These are phyloP conservation scores for Cryptococcus sp. DNA, from an alignment of 1,284 basidiomycete genomes.

Conservation along the genomic window DNA sequence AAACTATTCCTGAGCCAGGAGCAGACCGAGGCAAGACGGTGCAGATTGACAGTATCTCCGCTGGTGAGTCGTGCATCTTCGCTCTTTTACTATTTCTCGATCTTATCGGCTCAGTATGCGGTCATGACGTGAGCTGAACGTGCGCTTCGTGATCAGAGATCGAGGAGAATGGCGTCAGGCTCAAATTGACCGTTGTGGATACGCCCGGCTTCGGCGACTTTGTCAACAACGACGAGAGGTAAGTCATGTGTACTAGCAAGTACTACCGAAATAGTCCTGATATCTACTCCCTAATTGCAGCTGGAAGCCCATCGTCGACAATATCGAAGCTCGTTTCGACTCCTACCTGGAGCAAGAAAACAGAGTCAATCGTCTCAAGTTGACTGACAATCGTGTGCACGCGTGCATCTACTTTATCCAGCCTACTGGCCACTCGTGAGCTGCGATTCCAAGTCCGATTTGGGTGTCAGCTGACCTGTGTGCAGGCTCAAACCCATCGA, in stretches of 20 bases:
- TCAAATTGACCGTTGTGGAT: constrained; percentile 95
- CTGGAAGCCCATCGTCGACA: constrained; percentile 96
- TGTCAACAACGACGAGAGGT: constrained; percentile 97
- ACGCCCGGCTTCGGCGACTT: constrained; percentile 96
- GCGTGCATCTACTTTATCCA: constrained; percentile 95
- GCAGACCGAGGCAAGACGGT: constrained; percentile 88
- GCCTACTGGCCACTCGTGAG: constrained; percentile 93
- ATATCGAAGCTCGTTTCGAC: constrained; percentile 95
- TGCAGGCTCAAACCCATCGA: constrained; percentile 89
- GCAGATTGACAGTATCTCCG: constrained; percentile 92
- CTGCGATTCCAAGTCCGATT: background rate
- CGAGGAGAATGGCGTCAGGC: constrained; percentile 92
- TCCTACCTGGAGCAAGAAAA: constrained; percentile 97
- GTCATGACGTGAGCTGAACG: background rate
- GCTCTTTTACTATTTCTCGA: background rate
- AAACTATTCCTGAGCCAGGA: constrained; percentile 77
- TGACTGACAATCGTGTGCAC: constrained; percentile 57
- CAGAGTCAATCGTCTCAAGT: constrained; percentile 72
- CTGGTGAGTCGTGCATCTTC: constrained; percentile 63
- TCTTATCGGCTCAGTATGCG: background rate
- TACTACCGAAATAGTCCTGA: background rate
- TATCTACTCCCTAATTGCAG: constrained; percentile 52
- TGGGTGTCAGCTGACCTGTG: constrained; percentile 6
- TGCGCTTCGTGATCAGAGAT: constrained; percentile 66
- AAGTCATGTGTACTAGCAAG: constrained; percentile 23